Evolutionary conservation across 2,329 filamentous ascomycete species (phyloP), one percentile per base, ranked within the genome.

Genomic region (Camillea tinctor): DNA sequence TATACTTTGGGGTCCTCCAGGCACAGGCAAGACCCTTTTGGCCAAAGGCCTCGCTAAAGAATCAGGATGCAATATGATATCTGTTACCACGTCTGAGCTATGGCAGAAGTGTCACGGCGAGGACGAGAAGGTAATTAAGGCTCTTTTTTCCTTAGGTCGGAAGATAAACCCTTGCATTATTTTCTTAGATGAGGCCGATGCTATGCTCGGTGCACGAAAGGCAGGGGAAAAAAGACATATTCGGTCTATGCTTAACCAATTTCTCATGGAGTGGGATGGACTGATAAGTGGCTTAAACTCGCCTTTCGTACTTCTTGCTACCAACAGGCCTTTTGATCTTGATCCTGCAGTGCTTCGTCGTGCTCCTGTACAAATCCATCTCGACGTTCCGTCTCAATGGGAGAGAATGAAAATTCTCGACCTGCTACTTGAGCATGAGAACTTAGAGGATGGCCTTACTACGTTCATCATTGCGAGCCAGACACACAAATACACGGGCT

Each of bases 101-200:
- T 40, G 44, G 22, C 49, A 59, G 2, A 63, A 63, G 20, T 68
- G 40, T 7, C 17, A 55, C 1, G 72, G 70, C n/a, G 67, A 71
- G 8, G 50, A 59, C 8, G 71, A 74, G 55, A 71, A 72, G 56
- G 24, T 57, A 6, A 71, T 75, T 62, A 63, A 62, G 30, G 67
- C 67, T 1, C 48, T 64, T 13, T 74, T 74, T 52, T 58, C 64
- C 7, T 52, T 74, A 1, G 71, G 61, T 6, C 55, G 60, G 0
- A 70, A 67, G 56, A 58, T 72, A 3, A 9, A 57, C 15, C 72
- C 72, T 0, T 69, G 71, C 63, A 65, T 74, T 36, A 55, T 75
- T 24, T 72, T 74, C 60, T 44, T 72, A 20, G 70, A 72, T 60
- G 69, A 72, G 55, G 68, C 65, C n/a, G 70, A 68, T 30, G 58